Conservation (phyloP, 163 green algal species). For the Volvox carteri region DNA sequence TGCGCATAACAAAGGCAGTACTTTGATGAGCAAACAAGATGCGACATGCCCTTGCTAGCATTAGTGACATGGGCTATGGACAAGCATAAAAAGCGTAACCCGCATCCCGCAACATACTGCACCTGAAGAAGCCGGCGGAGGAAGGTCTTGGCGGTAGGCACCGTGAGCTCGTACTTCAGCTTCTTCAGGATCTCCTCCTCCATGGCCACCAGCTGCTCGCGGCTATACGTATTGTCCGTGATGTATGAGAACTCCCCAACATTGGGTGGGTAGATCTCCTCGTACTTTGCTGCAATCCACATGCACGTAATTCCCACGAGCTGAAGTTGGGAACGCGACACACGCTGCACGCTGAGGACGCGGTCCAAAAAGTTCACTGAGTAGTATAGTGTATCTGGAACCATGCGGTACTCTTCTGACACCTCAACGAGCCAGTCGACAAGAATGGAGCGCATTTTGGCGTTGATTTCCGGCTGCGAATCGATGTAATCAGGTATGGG, state of each 20-base stretch:
- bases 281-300: conserved; percentile 89
- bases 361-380: conserved; percentile 95
- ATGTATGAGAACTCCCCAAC: conserved; percentile 85
- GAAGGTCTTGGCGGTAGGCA: conserved; percentile 85
- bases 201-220: conserved; percentile 77
- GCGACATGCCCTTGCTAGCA: no score
- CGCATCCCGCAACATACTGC: no score
- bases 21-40: no score
- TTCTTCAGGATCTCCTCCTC: conserved; percentile 88
- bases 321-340: conserved; percentile 72
- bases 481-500: conserved; percentile 67
- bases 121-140: conserved; percentile 85
- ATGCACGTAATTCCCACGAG: conserved; percentile 91
- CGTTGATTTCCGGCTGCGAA: conserved; percentile 90
- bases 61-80: no score
- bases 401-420: conserved; percentile 95
- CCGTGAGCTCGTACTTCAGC: conserved; percentile 91
- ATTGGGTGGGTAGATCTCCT: conserved; percentile 95
- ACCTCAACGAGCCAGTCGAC: conserved; percentile 99
- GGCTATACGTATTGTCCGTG: conserved; percentile 97
- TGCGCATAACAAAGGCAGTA: not conserved
- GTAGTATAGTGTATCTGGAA: conserved; percentile 95
- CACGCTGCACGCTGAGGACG: conserved; percentile 79
- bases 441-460: conserved; percentile 95
- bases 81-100: no score